These are phyloP conservation scores for Brassica napus DNA, from an alignment of 345 rosid species.

Conservation along the genomic window DNA sequence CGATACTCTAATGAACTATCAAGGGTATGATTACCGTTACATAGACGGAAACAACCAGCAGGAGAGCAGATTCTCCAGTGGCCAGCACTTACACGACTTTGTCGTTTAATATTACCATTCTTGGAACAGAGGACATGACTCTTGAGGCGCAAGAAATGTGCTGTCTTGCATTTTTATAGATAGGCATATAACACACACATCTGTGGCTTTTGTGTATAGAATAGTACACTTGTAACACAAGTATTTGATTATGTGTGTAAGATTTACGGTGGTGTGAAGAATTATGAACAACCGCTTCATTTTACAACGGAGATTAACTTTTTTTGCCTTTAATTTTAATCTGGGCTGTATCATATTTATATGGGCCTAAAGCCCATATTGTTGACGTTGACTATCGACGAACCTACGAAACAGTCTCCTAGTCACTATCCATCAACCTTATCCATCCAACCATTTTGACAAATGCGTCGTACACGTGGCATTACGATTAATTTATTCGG, in stretches of 20 bases:
- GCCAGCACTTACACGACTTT: slow-evolving; percentile 83
- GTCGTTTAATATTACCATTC: slow-evolving; percentile 50
- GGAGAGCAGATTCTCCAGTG: slow-evolving; percentile 57
- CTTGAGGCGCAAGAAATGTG: slow-evolving; percentile 37
- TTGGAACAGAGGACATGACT: slow-evolving; percentile 16
- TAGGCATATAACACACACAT: slow-evolving; percentile 13
- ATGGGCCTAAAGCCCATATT: background rate
- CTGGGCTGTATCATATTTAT: background rate
- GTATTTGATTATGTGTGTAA: slow-evolving; percentile 30
- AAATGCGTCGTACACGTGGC: slow-evolving; percentile 21
- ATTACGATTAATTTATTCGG: slow-evolving; percentile 7
- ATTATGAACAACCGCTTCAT: slow-evolving; percentile 12
- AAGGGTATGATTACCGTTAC: slow-evolving; percentile 71
- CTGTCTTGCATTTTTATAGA: slow-evolving; percentile 28
- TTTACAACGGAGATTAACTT: background rate
- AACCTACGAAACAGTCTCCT: background rate
- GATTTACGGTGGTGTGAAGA: slow-evolving; percentile 26
- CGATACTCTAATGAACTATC: slow-evolving; percentile 51
- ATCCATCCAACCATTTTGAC: slow-evolving; percentile 21
- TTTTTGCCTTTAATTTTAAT: background rate
- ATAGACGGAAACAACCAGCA: slow-evolving; percentile 54
- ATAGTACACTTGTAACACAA: slow-evolving; percentile 7
- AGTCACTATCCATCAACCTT: slow-evolving; percentile 2
- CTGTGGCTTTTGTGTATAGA: slow-evolving; percentile 22
- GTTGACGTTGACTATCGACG: background rate